Evolutionary conservation across 2,329 filamentous ascomycete genomes (phyloP).

Genomic region (Xylaria sp.): DNA sequence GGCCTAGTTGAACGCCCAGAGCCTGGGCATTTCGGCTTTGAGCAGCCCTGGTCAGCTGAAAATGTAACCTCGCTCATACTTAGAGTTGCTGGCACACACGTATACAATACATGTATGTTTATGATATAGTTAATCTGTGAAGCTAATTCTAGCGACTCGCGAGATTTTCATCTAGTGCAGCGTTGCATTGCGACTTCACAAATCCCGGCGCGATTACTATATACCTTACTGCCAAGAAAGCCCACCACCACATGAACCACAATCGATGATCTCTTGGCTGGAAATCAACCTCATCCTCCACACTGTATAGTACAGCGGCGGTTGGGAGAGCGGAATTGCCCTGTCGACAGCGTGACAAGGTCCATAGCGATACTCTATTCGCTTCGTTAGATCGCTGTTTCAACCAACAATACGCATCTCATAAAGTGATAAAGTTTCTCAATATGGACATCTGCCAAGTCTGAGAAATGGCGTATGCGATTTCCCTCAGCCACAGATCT

Average conservation of each 20-base stretch:
- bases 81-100: conserved; percentile 5
- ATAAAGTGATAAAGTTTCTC: neutral
- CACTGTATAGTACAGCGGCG: neutral
- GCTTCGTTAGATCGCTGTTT: neutral
- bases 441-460: too few relatives aligned
- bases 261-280: neutral
- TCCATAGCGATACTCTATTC: neutral
- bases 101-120: neutral
- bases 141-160: conserved; percentile 5
- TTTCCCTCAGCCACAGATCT: neutral
- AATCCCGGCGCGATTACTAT: neutral
- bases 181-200: conserved; percentile 1
- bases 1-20: conserved; percentile 14
- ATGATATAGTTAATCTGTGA: neutral
- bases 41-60: conserved; percentile 25
- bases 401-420: neutral
- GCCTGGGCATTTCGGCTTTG: neutral
- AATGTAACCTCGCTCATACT: neutral
- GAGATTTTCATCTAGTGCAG: neutral
- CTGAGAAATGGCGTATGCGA: neutral
- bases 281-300: neutral
- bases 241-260: neutral
- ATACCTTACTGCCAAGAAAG: conserved; percentile 15
- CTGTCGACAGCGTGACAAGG: neutral
- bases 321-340: neutral